Evolutionary conservation across 768 basidiomycete genomes (phyloP).

Genomic region (Hydnomerulius pinastri): DNA sequence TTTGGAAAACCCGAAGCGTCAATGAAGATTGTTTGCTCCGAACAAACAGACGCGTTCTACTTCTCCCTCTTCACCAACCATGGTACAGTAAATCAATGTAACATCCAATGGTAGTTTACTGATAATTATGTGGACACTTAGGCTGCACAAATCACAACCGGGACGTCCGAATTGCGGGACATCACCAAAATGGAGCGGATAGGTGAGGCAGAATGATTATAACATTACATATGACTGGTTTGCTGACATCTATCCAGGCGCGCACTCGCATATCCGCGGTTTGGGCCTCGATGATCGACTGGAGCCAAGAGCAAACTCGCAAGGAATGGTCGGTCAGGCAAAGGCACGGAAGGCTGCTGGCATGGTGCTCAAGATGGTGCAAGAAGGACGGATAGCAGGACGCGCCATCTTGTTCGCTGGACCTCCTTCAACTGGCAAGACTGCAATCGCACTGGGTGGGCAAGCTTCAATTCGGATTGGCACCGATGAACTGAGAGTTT

Average conservation of each 20-base stretch:
- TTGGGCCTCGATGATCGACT: slow-evolving; percentile 90
- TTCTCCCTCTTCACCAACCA: no score
- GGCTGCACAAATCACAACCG: slow-evolving; percentile 77
- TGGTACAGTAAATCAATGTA: no score
- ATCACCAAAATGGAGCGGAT: slow-evolving; percentile 94
- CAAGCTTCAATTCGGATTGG: neutral
- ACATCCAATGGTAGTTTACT: slow-evolving; percentile 29
- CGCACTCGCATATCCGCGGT: slow-evolving; percentile 94
- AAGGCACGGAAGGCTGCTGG: slow-evolving; percentile 98
- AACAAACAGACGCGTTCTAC: slow-evolving; percentile 35
- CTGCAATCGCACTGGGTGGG: slow-evolving; percentile 94
- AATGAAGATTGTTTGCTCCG: slow-evolving; percentile 27
- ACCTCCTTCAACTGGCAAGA: slow-evolving; percentile 96
- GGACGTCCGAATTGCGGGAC: slow-evolving; percentile 78
- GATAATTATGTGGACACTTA: slow-evolving; percentile 19
- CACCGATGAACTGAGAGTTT: neutral
- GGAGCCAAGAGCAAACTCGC: slow-evolving; percentile 84
- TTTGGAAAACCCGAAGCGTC: neutral
- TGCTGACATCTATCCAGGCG: slow-evolving; percentile 48
- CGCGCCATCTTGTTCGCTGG: slow-evolving; percentile 97
- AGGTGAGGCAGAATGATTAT: slow-evolving; percentile 44
- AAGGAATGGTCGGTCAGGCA: slow-evolving; percentile 97
- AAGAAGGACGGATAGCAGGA: slow-evolving; percentile 93
- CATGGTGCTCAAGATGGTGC: slow-evolving; percentile 97
- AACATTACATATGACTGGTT: neutral